phyloP scores from a whole-genome alignment of 108 stramenopile species.

The Aurantiochytrium sp. region DNA sequence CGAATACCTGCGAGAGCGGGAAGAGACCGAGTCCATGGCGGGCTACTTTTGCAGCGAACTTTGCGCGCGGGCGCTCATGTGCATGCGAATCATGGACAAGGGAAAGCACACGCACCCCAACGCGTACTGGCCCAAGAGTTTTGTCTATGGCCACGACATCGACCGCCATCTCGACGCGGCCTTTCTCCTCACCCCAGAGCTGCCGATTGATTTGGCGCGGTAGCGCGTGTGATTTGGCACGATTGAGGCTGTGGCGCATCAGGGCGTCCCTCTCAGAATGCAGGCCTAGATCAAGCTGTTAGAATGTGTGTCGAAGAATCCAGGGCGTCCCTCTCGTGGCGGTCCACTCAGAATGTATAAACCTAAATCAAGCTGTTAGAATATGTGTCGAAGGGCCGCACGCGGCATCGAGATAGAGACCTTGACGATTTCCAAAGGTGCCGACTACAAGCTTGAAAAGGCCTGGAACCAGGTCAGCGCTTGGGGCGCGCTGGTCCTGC shows the following conservation, averaged over 20 bases:
- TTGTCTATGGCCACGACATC: neutral
- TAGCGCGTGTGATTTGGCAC: neutral
- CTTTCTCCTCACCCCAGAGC: neutral
- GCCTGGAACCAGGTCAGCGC: neutral
- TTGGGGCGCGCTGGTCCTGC: neutral
- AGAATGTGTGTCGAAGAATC: no score
- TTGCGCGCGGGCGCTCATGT: neutral
- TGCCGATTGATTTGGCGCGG: neutral
- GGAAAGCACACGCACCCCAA: neutral
- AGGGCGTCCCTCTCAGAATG: no score
- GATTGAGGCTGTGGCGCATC: no score
- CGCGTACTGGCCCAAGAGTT: constrained; percentile 11
- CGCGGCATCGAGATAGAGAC: neutral
- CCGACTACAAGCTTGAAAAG: neutral
- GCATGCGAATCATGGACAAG: neutral
- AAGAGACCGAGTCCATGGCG: neutral
- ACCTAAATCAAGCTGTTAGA: no score
- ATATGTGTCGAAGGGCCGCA: neutral
- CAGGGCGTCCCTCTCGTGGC: no score
- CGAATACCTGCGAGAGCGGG: neutral
- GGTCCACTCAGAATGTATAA: no score
- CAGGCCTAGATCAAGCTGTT: no score
- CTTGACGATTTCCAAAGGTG: constrained; percentile 28
- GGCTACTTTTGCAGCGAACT: constrained; percentile 30
- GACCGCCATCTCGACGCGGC: neutral